These are phyloP conservation scores for Sporothrix inflata DNA, from an alignment of 2,329 filamentous ascomycete genomes.

Conservation along the genomic window DNA sequence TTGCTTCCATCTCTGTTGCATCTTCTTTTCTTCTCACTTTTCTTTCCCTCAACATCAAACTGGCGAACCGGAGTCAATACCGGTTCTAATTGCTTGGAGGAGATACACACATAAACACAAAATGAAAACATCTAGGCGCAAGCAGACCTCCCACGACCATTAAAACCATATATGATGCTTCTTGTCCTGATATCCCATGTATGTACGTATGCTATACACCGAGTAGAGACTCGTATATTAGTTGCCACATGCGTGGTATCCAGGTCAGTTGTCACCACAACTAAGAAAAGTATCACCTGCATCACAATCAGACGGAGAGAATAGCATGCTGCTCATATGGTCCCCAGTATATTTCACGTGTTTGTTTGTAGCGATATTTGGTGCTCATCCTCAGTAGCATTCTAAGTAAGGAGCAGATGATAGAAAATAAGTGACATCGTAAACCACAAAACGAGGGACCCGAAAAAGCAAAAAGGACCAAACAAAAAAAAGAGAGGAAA, in stretches of 20 bases:
- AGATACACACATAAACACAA: not conserved
- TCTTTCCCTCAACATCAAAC: not conserved
- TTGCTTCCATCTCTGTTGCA: not conserved
- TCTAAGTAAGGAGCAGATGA: conserved; percentile 14
- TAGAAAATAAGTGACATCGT: not conserved
- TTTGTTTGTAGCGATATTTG: not conserved
- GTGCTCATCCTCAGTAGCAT: conserved; percentile 18
- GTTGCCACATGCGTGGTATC: not conserved
- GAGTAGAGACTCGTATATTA: too few species aligned
- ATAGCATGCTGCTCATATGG: not conserved
- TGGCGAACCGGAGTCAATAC: not conserved
- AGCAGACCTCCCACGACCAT: not conserved
- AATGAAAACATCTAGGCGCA: not conserved
- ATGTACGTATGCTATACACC: too few species aligned
- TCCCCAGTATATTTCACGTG: not conserved
- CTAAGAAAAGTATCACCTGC: not conserved
- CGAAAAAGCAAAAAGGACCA: not conserved
- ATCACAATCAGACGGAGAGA: not conserved
- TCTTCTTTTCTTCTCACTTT: not conserved
- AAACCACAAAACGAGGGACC: not conserved
- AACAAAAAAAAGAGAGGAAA: not conserved
- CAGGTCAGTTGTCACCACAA: not conserved
- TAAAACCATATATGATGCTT: too few species aligned
- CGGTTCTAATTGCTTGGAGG: not conserved
- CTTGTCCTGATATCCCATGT: too few species aligned